Base-by-base conservation (phyloP, 2,329 filamentous ascomycete genomes). In the Erysiphe pulchra region DNA sequence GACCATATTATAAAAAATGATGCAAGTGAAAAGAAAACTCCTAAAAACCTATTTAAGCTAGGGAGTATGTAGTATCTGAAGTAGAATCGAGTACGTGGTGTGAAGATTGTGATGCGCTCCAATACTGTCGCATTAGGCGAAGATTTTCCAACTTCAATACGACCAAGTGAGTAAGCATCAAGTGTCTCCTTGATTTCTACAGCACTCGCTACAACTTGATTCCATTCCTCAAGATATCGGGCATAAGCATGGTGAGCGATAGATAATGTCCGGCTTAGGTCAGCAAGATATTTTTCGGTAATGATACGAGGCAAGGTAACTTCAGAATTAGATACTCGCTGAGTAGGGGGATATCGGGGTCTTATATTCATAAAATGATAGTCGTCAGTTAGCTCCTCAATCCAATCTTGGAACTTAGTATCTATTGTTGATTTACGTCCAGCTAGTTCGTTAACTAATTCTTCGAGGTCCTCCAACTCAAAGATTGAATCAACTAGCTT, bases 1-100 rank as follows among this genome's bases (percentile, higher is more conserved):
- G 86, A 93, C 85, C 86, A 95, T 45, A 95, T 70, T 49, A 98
- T 80, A 53, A 77, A 81, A 44, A 74, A 67, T 0, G 90, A 95
- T 1, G 84, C 85, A 0, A 80, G 57, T 0, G 77, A 70, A 18
- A 92, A 68, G 47, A 90, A 55, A 1, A 64, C 62, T n/a, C 81
- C 84, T 5, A 80, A 59, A 8, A 65, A 57, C 41, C 85, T 65
- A 44, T 77, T 74, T 0, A 75, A 51, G 45, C 70, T 72, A 0
- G 90, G 90, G 30, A 90, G 62, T 18, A 86, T 51, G 54, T 83
- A 72, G 47, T 75, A 80, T 57, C 92, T 71, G 44, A 84, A 64
- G 28, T 92, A 62, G 57, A 90, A 87, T 44, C 90, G 78, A 43
- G 80, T 76, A 55, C 83, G 82, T 0, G 90, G 86, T 0, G 76